A percentile compares a stretch with the other conserved stretches of the same genome.
Conservation (phyloP, 169 alveolate genomes). For the Plasmodium ovale region DNA sequence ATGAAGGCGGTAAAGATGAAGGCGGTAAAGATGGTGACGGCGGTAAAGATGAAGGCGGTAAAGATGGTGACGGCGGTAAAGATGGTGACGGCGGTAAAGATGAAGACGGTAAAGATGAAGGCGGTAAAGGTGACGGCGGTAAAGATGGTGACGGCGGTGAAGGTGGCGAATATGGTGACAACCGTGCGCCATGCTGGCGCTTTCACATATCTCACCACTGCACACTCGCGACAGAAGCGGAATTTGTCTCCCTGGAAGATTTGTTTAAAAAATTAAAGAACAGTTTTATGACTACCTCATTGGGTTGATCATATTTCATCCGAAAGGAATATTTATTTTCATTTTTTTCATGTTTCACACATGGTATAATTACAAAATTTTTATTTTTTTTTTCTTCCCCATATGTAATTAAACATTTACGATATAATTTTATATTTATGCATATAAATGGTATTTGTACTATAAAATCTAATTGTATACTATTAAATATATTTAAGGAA, state of each 20-base stretch:
- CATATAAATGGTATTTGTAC: slow-evolving; percentile 28
- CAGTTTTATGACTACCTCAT: slow-evolving; percentile 35
- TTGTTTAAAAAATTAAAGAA: slow-evolving; percentile 29
- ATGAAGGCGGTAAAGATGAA: too few relatives aligned
- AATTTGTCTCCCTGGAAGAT: not conserved
- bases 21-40: too few relatives aligned
- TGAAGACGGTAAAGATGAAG: too few relatives aligned
- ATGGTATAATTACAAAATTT: slow-evolving; percentile 2
- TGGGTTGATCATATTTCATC: slow-evolving; percentile 30
- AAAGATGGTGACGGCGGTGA: too few relatives aligned
- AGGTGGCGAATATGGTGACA: too few relatives aligned
- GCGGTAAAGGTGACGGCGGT: too few relatives aligned
- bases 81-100: too few relatives aligned
- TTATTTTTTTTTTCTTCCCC: not conserved
- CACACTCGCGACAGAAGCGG: not conserved
- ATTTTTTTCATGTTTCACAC: slow-evolving; percentile 1
- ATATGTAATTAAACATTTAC: not conserved
- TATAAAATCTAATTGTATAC: slow-evolving; percentile 40
- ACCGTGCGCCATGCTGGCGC: too few relatives aligned
- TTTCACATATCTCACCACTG: slow-evolving; percentile 28
- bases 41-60: too few relatives aligned
- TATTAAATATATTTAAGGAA: slow-evolving; percentile 50
- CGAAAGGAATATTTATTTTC: slow-evolving; percentile 43
- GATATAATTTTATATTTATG: slow-evolving; percentile 30
- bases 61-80: too few relatives aligned